Percentiles rank a stretch among this genome's conserved stretches.
Conservation (phyloP, 768 basidiomycete species). For the Phanerodontia chrysosporium region DNA sequence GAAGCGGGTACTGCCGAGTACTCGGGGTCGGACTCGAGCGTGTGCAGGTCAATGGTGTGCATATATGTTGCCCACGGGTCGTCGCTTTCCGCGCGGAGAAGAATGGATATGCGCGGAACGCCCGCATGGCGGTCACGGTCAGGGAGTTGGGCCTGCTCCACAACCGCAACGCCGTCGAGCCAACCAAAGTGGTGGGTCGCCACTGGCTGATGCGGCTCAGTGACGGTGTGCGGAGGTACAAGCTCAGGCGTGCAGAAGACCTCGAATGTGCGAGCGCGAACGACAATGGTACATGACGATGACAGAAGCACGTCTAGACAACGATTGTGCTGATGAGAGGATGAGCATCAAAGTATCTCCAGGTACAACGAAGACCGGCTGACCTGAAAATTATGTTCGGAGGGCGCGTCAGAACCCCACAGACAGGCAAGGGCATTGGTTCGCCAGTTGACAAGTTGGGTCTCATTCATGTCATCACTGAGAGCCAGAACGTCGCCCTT, state of each 20-base stretch:
- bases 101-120: conserved; percentile 37
- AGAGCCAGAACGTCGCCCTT: conserved; percentile 50
- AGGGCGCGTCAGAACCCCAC: conserved; percentile 30
- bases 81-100: conserved; percentile 55
- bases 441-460: conserved; percentile 55
- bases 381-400: conserved; percentile 29
- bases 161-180: conserved; percentile 55
- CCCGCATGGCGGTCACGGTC: neutral
- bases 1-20: neutral
- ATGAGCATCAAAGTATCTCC: neutral
- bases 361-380: neutral
- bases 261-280: conserved; percentile 53
- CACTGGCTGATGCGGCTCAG: conserved; percentile 30
- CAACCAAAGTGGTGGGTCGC: conserved; percentile 58
- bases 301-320: conserved; percentile 51
- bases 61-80: conserved; percentile 54
- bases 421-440: conserved; percentile 43
- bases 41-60: conserved; percentile 50
- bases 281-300: conserved; percentile 46
- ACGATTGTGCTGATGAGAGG: conserved; percentile 37
- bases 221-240: conserved; percentile 11
- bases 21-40: conserved; percentile 35
- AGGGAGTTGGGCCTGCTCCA: conserved; percentile 12
- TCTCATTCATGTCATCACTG: conserved; percentile 47
- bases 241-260: conserved; percentile 50